Percentiles rank a stretch among this genome's conserved stretches.
Conservation (phyloP, 306 rosid species). For the Fagus sylvatica region DNA sequence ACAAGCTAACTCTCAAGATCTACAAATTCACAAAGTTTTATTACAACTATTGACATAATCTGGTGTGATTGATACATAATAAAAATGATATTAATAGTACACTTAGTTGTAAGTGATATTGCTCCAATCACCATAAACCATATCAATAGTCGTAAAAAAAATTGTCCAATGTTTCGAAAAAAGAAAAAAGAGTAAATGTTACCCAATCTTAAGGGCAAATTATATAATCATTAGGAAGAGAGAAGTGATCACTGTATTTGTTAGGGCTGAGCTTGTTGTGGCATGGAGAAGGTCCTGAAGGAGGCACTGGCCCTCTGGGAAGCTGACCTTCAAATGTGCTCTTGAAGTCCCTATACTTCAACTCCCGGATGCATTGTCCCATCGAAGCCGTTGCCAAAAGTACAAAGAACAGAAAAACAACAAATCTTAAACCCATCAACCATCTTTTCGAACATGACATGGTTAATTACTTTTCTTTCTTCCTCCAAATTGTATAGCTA, state of each 20-base stretch:
- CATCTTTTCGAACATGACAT: constrained; percentile 33
- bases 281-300: constrained; percentile 75
- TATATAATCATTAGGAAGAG: constrained; percentile 34
- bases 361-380: constrained; percentile 40
- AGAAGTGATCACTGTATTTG: constrained; percentile 16
- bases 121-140: too few relatives aligned
- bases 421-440: constrained; percentile 2
- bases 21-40: too few relatives aligned
- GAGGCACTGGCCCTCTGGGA: constrained; percentile 68
- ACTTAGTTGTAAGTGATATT: too few relatives aligned
- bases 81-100: too few relatives aligned
- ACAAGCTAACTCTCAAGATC: too few relatives aligned
- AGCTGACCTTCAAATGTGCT: constrained; percentile 38
- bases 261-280: constrained; percentile 56
- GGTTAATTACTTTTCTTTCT: constrained; percentile 5
- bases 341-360: constrained; percentile 15
- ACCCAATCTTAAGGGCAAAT: constrained; percentile 43
- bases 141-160: too few relatives aligned
- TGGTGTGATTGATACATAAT: too few relatives aligned
- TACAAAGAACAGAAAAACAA: constrained; percentile 26
- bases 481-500: constrained; percentile 7
- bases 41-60: too few relatives aligned
- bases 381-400: constrained; percentile 33
- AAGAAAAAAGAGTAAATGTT: background rate
- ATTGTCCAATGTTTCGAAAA: background rate